phyloP scores from a whole-genome alignment of 441 rosid genomes.

The Pelargonium australe region DNA sequence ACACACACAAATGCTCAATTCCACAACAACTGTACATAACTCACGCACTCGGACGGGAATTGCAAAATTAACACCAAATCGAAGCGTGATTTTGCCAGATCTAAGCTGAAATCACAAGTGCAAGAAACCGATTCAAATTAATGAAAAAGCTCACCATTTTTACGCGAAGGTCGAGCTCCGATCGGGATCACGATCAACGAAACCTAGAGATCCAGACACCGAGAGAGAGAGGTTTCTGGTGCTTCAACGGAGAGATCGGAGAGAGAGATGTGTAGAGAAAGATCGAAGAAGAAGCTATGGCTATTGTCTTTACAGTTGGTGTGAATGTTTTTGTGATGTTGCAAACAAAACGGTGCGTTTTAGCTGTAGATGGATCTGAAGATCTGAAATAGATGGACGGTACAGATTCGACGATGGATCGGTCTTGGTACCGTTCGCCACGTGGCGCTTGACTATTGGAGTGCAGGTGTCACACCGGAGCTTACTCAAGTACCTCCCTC shows the following conservation, averaged over 20 bases:
- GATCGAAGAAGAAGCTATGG: not conserved
- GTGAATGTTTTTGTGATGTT: not conserved
- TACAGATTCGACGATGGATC: not conserved
- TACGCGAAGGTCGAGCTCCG: not conserved
- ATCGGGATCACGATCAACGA: conserved; percentile 17
- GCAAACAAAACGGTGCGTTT: not conserved
- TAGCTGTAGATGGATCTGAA: not conserved
- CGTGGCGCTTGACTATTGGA: too few relatives aligned
- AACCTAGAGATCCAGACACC: conserved; percentile 23
- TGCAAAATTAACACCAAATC: conserved; percentile 26
- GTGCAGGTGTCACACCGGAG: too few relatives aligned
- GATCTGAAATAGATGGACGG: not conserved
- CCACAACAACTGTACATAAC: not conserved
- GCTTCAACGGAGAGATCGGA: conserved; percentile 4
- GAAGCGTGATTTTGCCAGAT: conserved; percentile 45
- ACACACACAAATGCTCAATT: conserved; percentile 10
- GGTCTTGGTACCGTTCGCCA: too few relatives aligned
- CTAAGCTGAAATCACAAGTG: conserved; percentile 28
- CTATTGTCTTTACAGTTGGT: not conserved
- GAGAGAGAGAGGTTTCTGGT: conserved; percentile 18
- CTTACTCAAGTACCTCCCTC: too few relatives aligned
- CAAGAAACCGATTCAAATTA: too few relatives aligned
- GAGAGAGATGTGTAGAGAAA: not conserved
- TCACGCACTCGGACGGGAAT: not conserved
- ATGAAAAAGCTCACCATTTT: conserved; percentile 53